phyloP scores from a whole-genome alignment of 2,329 filamentous ascomycete species.

The Remersonia thermophila region DNA sequence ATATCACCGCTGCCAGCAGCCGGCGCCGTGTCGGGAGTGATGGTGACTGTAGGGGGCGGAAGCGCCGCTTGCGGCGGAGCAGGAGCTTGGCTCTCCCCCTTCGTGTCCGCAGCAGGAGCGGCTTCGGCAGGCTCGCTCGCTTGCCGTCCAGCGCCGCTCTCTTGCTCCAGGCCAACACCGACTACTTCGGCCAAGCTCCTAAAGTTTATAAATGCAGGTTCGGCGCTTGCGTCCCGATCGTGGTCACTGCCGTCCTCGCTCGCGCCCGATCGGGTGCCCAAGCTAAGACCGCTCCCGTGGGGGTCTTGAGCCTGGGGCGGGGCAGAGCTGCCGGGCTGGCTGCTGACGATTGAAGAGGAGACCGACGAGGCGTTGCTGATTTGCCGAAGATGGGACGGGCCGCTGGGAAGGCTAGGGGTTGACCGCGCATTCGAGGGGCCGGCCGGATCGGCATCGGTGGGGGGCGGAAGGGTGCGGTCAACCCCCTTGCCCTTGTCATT shows the following conservation, averaged over 20 bases:
- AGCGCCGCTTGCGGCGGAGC: too few species aligned
- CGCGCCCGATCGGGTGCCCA: slow-evolving; percentile 33
- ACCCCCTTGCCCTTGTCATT: slow-evolving; percentile 57
- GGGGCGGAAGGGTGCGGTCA: slow-evolving; percentile 35
- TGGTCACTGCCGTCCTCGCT: slow-evolving; percentile 31
- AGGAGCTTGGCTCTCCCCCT: slow-evolving; percentile 10
- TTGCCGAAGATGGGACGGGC: slow-evolving; percentile 62
- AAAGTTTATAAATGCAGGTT: slow-evolving; percentile 90
- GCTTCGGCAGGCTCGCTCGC: slow-evolving; percentile 3
- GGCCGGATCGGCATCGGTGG: slow-evolving; percentile 8
- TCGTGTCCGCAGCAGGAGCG: slow-evolving; percentile 6
- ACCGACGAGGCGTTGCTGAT: slow-evolving; percentile 80
- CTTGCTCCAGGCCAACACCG: slow-evolving; percentile 42
- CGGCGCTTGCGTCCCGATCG: slow-evolving; percentile 39
- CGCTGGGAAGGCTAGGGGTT: slow-evolving; percentile 40
- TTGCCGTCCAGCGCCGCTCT: slow-evolving; percentile 17
- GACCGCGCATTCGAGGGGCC: slow-evolving; percentile 28
- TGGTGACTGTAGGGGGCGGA: slow-evolving; percentile 31
- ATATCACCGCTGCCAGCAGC: slow-evolving; percentile 23
- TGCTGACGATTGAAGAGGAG: slow-evolving; percentile 64
- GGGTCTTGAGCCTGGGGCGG: slow-evolving; percentile 32
- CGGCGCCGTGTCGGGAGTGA: slow-evolving; percentile 42
- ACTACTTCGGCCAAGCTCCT: slow-evolving; percentile 77
- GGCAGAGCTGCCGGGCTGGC: slow-evolving; percentile 40
- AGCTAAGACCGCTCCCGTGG: slow-evolving; percentile 41